Evolutionary conservation across 108 stramenopile species (phyloP).

Genomic region (Mediolabrus comicus): DNA sequence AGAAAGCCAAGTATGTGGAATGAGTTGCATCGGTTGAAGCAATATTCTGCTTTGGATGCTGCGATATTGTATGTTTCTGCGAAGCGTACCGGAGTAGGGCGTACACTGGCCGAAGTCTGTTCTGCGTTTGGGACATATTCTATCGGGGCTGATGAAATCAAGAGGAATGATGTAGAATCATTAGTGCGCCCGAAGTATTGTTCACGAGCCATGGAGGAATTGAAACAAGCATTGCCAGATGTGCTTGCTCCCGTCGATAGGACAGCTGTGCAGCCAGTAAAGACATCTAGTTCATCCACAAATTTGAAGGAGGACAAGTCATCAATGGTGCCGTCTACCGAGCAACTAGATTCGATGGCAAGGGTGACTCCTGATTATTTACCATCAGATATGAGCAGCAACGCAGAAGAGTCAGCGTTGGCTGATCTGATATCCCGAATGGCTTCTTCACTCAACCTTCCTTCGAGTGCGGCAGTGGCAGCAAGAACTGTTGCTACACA

Average conservation of each 20-base stretch:
- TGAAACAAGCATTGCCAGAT: constrained; percentile 19
- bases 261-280: background rate
- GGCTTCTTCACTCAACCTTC: constrained; percentile 21
- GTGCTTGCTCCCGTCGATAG: background rate
- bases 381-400: background rate
- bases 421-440: constrained; percentile 38
- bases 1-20: background rate
- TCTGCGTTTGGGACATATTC: constrained; percentile 29
- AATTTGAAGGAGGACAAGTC: background rate
- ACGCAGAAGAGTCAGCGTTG: constrained; percentile 19
- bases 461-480: constrained; percentile 11
- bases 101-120: constrained; percentile 35
- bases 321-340: background rate
- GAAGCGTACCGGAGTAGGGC: constrained; percentile 25
- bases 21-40: constrained; percentile 28
- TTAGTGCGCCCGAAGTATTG: constrained; percentile 38
- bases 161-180: constrained; percentile 10
- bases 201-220: constrained; percentile 36
- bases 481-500: constrained; percentile 20
- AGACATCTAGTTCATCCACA: background rate
- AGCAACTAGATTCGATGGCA: background rate
- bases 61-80: constrained; percentile 28
- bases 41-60: constrained; percentile 29
- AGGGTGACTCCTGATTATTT: background rate
- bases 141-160: background rate